phyloP scores from a whole-genome alignment of 2,329 filamentous ascomycete genomes.

The Tolypocladium guangdongense region DNA sequence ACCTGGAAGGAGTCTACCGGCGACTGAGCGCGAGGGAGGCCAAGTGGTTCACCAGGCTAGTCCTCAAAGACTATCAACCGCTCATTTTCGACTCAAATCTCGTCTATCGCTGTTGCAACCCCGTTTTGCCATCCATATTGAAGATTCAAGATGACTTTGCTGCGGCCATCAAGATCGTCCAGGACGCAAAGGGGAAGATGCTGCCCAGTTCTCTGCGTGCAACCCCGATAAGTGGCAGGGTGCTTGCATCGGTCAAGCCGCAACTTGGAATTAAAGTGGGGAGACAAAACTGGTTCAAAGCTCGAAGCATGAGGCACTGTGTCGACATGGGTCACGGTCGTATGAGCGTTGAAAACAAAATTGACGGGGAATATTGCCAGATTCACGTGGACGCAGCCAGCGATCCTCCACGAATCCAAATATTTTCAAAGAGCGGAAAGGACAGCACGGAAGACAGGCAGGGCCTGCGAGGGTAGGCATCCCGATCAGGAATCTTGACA shows the following conservation, averaged over 20 bases:
- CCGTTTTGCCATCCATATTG: slow-evolving; percentile 57
- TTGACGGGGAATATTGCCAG: slow-evolving; percentile 86
- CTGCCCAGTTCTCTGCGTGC: slow-evolving; percentile 9
- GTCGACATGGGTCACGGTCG: slow-evolving; percentile 48
- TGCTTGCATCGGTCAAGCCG: slow-evolving; percentile 34
- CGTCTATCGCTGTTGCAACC: slow-evolving; percentile 53
- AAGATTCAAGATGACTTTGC: slow-evolving; percentile 59
- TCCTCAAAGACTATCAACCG: slow-evolving; percentile 67
- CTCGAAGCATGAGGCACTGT: slow-evolving; percentile 64
- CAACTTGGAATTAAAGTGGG: slow-evolving; percentile 52
- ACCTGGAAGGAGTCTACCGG: slow-evolving; percentile 46
- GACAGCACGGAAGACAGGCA: slow-evolving; percentile 67
- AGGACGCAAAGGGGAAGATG: slow-evolving; percentile 12
- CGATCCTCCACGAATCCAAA: slow-evolving; percentile 48
- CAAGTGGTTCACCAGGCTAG: slow-evolving; percentile 77
- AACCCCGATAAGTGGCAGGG: slow-evolving; percentile 6
- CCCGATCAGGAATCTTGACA: too few relatives aligned
- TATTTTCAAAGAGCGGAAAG: slow-evolving; percentile 89
- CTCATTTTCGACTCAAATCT: slow-evolving; percentile 47
- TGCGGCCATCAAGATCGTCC: slow-evolving; percentile 45
- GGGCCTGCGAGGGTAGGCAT: slow-evolving; percentile 42
- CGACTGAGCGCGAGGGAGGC: slow-evolving; percentile 56
- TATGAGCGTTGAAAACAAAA: slow-evolving; percentile 69
- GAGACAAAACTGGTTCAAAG: slow-evolving; percentile 53
- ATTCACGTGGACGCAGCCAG: slow-evolving; percentile 65